phyloP scores from a whole-genome alignment of 768 basidiomycete species.

The Hygrophoropsis aurantiaca region DNA sequence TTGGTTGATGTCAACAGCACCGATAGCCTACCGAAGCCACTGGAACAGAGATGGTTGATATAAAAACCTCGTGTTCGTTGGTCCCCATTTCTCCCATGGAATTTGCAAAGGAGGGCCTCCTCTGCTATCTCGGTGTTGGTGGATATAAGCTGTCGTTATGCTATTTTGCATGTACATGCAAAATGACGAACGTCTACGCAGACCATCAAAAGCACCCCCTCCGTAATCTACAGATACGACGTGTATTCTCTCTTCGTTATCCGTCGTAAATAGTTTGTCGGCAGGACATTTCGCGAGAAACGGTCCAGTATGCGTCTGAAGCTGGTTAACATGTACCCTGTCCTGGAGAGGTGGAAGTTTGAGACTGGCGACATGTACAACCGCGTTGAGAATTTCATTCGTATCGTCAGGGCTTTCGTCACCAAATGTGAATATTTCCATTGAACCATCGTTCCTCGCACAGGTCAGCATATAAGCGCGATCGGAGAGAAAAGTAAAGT shows the following conservation, averaged over 20 bases:
- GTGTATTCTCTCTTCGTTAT: constrained; percentile 20
- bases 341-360: constrained; percentile 10
- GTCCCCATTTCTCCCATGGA: constrained; percentile 42
- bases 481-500: constrained; percentile 48
- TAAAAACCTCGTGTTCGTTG: constrained; percentile 31
- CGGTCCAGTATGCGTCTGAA: constrained; percentile 34
- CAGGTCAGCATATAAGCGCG: constrained; percentile 45
- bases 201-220: not conserved
- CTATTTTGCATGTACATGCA: constrained; percentile 36
- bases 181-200: constrained; percentile 10
- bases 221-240: constrained; percentile 24
- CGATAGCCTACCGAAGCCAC: constrained; percentile 43
- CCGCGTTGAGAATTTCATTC: not conserved
- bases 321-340: constrained; percentile 11
- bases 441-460: constrained; percentile 29
- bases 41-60: constrained; percentile 28
- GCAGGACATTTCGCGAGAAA: constrained; percentile 25
- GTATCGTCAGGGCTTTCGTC: not conserved
- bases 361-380: constrained; percentile 20
- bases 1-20: no score
- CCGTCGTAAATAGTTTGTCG: constrained; percentile 24
- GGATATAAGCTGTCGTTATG: constrained; percentile 20
- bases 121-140: not conserved
- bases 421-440: constrained; percentile 45
- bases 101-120: constrained; percentile 6